Base-by-base conservation (phyloP, 2,329 filamentous ascomycete genomes). In the Neospermospora avenae region DNA sequence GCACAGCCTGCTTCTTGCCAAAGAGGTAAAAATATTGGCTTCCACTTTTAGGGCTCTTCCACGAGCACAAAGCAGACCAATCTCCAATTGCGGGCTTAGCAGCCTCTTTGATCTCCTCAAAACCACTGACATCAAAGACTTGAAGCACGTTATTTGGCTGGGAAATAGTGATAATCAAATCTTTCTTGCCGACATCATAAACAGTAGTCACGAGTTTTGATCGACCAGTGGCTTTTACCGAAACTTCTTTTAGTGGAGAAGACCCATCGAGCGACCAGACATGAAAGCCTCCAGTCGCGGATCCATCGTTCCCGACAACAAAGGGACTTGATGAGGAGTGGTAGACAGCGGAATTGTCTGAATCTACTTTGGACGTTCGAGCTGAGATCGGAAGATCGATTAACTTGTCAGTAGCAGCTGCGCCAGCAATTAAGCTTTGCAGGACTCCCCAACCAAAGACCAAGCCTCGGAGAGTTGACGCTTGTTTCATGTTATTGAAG, bases 1-100 rank as follows among this genome's bases (percentile, higher is more conserved):
- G 52, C 4, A 45, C 52, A 28, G 34, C 52, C 16, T 55, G 52
- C 24, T 55, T 55, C 52, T 55, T 55, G 0, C 52, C 52, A 31
- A 55, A 55, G 4, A 55, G 52, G 25, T 55, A 55, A 31, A 55
- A 44, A 14, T 55, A 55, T 37, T 55, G 52, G 16, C 28, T 28
- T 13, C 52, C 37, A 31, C 52, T 44, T 14, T 45, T 41, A 22
- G 22, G 13, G 10, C 52, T 55, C 37, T 55, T 55, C 52, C 52
- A 55, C 37, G 52, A 18, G 25, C 52, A 55, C 52, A 55, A 44
- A 42, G 52, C 52, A 1, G 52, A 55, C 52, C 52, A 55, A 18
- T 55, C 52, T 1, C 52, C 52, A 34, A 55, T 18, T 4, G 39
- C 22, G 2, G 4, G 14, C 8, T 42, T 55, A 7, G 22, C 39